These are phyloP conservation scores for Claviceps monticola DNA, from an alignment of 2,329 filamentous ascomycete genomes.

Conservation along the genomic window DNA sequence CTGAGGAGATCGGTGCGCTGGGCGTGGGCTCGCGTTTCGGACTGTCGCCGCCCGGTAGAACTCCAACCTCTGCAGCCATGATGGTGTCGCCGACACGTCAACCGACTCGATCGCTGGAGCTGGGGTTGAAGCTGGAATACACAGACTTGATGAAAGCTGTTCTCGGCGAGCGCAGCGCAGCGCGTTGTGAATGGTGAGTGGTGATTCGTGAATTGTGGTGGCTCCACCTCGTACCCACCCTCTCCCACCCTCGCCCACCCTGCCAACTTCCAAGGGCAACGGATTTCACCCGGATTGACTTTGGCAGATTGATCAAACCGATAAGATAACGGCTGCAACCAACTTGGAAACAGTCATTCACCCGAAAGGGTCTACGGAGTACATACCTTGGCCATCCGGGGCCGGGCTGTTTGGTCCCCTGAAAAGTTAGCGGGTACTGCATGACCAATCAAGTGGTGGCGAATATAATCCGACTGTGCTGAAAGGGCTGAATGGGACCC, in stretches of 20 bases:
- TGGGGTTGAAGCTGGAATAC: neutral
- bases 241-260: too few relatives aligned
- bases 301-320: constrained; percentile 5
- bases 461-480: constrained; percentile 7
- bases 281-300: too few relatives aligned
- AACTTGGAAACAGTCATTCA: neutral
- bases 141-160: neutral
- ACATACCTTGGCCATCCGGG: constrained; percentile 8
- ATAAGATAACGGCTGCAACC: constrained; percentile 5
- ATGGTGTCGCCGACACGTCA: neutral
- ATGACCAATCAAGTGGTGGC: constrained; percentile 7
- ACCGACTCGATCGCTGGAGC: neutral
- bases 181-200: neutral
- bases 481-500: constrained; percentile 2
- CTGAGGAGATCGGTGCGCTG: constrained; percentile 26
- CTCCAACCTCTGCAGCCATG: constrained; percentile 8
- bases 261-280: too few relatives aligned
- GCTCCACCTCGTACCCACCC: neutral
- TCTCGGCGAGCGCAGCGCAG: too few relatives aligned
- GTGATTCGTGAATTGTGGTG: neutral
- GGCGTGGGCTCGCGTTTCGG: constrained; percentile 29
- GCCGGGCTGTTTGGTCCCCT: constrained; percentile 9
- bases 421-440: neutral
- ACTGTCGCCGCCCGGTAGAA: constrained; percentile 23
- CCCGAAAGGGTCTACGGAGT: constrained; percentile 7